These are phyloP conservation scores for Annulohypoxylon nitens DNA, from an alignment of 495 filamentous ascomycete genomes.

Conservation along the genomic window DNA sequence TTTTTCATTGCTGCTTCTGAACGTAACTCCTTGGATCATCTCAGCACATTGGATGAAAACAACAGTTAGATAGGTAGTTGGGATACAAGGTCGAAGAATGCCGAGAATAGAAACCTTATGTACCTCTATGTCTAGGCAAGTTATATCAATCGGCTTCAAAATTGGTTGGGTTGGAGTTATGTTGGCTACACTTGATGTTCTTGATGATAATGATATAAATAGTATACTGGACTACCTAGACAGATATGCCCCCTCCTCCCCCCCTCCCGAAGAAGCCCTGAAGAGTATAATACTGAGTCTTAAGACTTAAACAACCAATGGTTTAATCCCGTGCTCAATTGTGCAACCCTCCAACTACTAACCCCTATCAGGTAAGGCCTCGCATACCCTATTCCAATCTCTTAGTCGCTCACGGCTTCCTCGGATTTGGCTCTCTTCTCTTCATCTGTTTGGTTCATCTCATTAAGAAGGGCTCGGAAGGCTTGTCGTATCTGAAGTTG, in stretches of 20 bases:
- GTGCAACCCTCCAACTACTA: not conserved
- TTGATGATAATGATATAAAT: not conserved
- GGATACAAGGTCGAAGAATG: too few species aligned
- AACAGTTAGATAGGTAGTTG: not conserved
- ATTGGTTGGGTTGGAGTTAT: not conserved
- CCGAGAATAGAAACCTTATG: too few species aligned
- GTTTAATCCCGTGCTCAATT: not conserved
- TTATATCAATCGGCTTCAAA: not conserved
- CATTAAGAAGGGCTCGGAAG: constrained; percentile 45
- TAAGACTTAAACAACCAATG: not conserved
- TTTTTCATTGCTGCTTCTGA: too few species aligned
- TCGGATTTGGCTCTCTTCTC: not conserved
- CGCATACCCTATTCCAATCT: not conserved
- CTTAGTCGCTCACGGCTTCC: constrained; percentile 23
- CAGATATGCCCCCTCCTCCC: not conserved
- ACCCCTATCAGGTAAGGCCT: not conserved
- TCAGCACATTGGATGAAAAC: not conserved
- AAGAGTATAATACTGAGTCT: not conserved
- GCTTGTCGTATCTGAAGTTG: constrained; percentile 55
- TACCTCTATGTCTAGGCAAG: too few species aligned
- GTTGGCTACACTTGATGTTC: not conserved
- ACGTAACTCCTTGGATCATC: too few species aligned
- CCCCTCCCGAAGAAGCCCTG: not conserved
- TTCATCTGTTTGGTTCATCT: constrained; percentile 38
- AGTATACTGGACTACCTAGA: not conserved